Conservation (phyloP, 257 asterid species). For the Rehmannia glutinosa region DNA sequence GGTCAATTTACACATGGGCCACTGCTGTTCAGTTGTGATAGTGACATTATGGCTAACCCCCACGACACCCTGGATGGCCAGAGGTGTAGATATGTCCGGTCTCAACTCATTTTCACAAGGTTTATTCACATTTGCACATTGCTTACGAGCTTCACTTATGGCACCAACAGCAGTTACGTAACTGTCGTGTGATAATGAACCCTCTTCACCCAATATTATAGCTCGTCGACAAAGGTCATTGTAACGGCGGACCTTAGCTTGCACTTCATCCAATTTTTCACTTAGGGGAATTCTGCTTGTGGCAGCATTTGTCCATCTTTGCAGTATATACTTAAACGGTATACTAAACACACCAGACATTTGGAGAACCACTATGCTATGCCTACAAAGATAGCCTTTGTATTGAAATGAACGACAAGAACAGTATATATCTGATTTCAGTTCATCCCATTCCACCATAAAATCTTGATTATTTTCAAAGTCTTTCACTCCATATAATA, state of each 20-base stretch:
- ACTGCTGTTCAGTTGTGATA: slow-evolving; percentile 32
- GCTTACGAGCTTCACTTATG: slow-evolving; percentile 60
- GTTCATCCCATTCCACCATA: slow-evolving; percentile 68
- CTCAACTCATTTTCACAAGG: slow-evolving; percentile 36
- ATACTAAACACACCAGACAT: slow-evolving; percentile 88
- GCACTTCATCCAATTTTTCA: slow-evolving; percentile 74
- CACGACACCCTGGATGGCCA: slow-evolving; percentile 37
- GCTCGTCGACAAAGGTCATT: slow-evolving; percentile 89
- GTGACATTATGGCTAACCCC: slow-evolving; percentile 34
- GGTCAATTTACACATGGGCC: slow-evolving; percentile 24
- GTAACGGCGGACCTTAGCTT: slow-evolving; percentile 72
- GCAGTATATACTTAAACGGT: slow-evolving; percentile 69
- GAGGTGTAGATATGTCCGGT: slow-evolving; percentile 33
- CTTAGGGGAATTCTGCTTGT: slow-evolving; percentile 57
- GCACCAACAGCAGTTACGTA: slow-evolving; percentile 59
- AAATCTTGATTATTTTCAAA: slow-evolving; percentile 58
- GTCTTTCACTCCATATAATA: slow-evolving; percentile 63
- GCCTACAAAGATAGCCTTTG: slow-evolving; percentile 87
- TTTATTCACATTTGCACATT: slow-evolving; percentile 35
- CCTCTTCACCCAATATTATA: slow-evolving; percentile 92
- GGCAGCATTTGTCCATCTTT: slow-evolving; percentile 95
- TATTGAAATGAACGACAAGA: slow-evolving; percentile 71
- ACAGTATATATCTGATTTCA: slow-evolving; percentile 51
- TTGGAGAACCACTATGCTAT: slow-evolving; percentile 90
- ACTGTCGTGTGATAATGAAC: slow-evolving; percentile 81